Conservation (phyloP, 257 asterid genomes). For the Craterostigma plantagineum region DNA sequence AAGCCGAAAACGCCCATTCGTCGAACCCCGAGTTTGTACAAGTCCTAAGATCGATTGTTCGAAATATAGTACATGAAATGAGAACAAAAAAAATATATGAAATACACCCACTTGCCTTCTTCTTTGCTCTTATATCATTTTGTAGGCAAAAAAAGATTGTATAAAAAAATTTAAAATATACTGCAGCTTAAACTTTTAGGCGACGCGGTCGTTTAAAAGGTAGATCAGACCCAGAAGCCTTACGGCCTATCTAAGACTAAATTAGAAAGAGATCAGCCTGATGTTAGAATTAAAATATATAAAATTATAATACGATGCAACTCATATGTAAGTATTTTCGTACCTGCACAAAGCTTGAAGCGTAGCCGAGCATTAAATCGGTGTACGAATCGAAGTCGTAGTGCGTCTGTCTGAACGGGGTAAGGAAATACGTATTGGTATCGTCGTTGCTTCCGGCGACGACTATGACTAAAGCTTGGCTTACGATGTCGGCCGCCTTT, state of each 20-base stretch:
- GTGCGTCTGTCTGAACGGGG: constrained; percentile 19
- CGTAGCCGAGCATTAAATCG: constrained; percentile 38
- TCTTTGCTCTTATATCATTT: no score
- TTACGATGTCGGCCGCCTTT: constrained; percentile 20
- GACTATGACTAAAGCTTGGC: constrained; percentile 24
- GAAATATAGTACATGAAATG: no score
- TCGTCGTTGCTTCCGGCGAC: constrained; percentile 75
- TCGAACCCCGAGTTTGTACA: constrained; percentile 37
- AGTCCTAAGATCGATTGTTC: constrained; percentile 13
- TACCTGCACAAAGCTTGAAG: constrained; percentile 44
- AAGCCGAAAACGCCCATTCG: constrained; percentile 18
- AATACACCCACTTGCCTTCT: no score
- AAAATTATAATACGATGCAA: neutral
- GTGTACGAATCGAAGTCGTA: constrained; percentile 37
- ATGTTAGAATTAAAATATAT: neutral
- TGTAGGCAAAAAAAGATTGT: no score
- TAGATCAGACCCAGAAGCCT: no score
- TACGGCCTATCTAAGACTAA: no score
- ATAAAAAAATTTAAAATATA: no score
- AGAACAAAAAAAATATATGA: no score
- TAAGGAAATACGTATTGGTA: constrained; percentile 60
- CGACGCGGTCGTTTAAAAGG: no score
- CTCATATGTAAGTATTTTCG: neutral
- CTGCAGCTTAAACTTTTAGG: no score
- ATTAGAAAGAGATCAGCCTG: no score